Conservation (phyloP, 163 green algal species). For the Volvox carteri region DNA sequence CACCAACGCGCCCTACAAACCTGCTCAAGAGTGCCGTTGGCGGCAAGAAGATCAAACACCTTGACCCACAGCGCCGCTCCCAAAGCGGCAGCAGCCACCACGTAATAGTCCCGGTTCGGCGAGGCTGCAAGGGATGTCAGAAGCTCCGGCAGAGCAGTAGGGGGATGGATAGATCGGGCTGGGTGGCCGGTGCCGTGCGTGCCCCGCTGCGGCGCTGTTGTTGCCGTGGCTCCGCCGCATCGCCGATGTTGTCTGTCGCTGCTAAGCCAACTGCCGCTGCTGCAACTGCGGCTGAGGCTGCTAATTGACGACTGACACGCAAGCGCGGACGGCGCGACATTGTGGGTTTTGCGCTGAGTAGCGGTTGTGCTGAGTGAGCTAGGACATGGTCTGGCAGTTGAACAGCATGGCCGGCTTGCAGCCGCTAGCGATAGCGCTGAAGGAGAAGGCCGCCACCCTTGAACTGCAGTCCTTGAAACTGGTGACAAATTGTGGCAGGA, state of each 20-base stretch:
- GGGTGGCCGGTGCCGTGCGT: too few species aligned
- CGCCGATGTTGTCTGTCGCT: too few species aligned
- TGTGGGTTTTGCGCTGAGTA: too few species aligned
- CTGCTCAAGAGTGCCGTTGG: constrained; percentile 73
- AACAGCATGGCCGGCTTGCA: not conserved
- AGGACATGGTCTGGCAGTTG: not conserved
- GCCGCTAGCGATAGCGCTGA: not conserved
- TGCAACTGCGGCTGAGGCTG: too few species aligned
- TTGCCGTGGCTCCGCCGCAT: too few species aligned
- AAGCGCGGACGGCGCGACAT: too few species aligned
- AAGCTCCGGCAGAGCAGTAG: constrained; percentile 27
- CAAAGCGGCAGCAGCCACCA: constrained; percentile 36
- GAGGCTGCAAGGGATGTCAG: constrained; percentile 18
- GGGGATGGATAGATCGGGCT: not conserved
- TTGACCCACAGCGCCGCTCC: constrained; percentile 78
- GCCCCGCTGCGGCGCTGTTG: too few species aligned
- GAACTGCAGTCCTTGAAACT: not conserved
- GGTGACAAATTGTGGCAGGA: not conserved
- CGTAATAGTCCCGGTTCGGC: constrained; percentile 53
- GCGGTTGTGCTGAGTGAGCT: too few species aligned
- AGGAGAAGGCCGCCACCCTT: not conserved
- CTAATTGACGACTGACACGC: too few species aligned
- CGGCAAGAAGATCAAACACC: constrained; percentile 79
- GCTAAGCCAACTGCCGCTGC: too few species aligned
- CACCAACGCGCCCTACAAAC: too few species aligned